A percentile compares a stretch with the other conserved stretches of the same genome.
Conservation (phyloP, 2,329 filamentous ascomycete species). For the Bipolaris bicolor region DNA sequence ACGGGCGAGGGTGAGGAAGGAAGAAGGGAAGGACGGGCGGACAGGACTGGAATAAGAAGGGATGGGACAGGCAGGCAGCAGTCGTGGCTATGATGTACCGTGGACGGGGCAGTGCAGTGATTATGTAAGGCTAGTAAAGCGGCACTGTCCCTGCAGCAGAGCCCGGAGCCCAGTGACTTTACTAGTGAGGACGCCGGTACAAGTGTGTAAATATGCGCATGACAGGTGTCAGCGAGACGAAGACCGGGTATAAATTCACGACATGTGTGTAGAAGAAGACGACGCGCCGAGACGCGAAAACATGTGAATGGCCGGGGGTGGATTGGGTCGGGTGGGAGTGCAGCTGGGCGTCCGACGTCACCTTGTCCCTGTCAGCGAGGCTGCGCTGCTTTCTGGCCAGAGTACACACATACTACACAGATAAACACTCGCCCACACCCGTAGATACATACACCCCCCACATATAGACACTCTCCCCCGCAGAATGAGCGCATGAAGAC, state of each 20-base stretch:
- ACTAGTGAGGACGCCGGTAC: no score
- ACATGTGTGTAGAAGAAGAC: neutral
- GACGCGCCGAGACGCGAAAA: conserved; percentile 20
- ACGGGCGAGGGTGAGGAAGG: neutral
- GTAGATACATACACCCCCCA: no score
- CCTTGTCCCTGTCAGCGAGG: conserved; percentile 13
- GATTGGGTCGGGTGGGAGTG: conserved; percentile 1
- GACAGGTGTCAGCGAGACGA: neutral
- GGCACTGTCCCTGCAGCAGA: neutral
- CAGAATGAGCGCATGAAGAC: conserved; percentile 30
- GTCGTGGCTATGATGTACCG: neutral
- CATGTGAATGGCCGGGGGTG: conserved; percentile 27
- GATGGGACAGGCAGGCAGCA: neutral
- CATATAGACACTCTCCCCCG: neutral
- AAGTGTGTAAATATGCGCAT: no score
- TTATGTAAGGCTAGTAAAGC: neutral
- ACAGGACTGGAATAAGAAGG: neutral
- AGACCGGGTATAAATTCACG: no score
- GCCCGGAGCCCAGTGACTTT: neutral
- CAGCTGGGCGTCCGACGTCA: conserved; percentile 32
- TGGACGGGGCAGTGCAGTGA: neutral
- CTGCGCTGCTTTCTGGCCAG: conserved; percentile 6
- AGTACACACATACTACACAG: conserved; percentile 2
- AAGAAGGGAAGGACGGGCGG: neutral
- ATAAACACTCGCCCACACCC: neutral